These are phyloP conservation scores for Neofusicoccum parvum DNA, from an alignment of 2,329 filamentous ascomycete genomes.

Conservation along the genomic window DNA sequence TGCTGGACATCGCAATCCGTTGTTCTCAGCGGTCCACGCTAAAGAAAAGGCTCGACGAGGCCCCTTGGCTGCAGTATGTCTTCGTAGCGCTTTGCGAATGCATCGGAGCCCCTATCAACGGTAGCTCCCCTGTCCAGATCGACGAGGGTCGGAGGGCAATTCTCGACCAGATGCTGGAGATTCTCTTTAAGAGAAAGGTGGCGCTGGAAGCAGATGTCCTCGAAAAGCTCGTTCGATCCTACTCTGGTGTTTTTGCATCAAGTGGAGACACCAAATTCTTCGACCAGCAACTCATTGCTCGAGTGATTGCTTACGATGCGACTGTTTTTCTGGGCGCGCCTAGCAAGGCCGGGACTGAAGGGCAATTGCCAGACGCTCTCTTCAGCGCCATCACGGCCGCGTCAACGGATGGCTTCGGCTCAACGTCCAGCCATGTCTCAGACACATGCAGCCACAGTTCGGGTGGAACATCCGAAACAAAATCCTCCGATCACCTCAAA, in stretches of 20 bases:
- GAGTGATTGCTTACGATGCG: constrained; percentile 36
- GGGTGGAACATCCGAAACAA: background rate
- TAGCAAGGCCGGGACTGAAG: constrained; percentile 14
- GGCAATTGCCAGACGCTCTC: constrained; percentile 2
- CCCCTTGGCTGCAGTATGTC: constrained; percentile 48
- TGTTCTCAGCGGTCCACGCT: constrained; percentile 43
- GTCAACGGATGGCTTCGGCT: background rate
- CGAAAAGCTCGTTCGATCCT: constrained; percentile 37
- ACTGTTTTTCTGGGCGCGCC: constrained; percentile 34
- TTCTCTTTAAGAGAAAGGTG: constrained; percentile 31
- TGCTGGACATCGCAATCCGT: constrained; percentile 47
- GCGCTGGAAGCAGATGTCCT: constrained; percentile 32
- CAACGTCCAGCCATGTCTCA: background rate
- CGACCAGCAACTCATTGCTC: constrained; percentile 30
- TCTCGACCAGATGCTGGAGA: constrained; percentile 30
- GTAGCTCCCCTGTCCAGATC: constrained; percentile 24
- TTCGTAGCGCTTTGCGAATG: constrained; percentile 42
- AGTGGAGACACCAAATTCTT: background rate
- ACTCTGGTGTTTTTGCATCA: constrained; percentile 28
- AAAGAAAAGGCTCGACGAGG: constrained; percentile 42
- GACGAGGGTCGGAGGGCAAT: constrained; percentile 19
- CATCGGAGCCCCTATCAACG: constrained; percentile 32
- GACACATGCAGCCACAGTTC: constrained; percentile 2
- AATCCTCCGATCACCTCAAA: constrained; percentile 8
- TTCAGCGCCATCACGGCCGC: constrained; percentile 3